A percentile compares a stretch with the other conserved stretches of the same genome.
Conservation (phyloP, 495 filamentous ascomycete genomes). For the Clohesyomyces aquaticus region DNA sequence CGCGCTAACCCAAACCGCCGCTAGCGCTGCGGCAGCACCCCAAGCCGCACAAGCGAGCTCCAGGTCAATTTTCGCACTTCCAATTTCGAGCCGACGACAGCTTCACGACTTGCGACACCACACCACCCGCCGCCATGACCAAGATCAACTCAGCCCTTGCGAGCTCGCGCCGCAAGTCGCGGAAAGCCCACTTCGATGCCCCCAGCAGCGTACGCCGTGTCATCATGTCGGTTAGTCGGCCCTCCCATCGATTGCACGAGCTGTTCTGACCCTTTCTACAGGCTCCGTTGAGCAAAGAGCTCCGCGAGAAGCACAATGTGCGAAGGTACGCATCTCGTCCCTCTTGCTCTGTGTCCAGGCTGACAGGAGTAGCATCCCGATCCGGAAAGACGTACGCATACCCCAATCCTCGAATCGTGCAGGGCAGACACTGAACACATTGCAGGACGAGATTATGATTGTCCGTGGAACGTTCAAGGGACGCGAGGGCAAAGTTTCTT, state of each 20-base stretch:
- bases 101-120: constrained; percentile 22
- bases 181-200: constrained; percentile 94
- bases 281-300: constrained; percentile 90
- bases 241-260: constrained; percentile 47
- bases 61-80: constrained; percentile 23
- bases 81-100: constrained; percentile 23
- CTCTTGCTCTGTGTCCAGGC: neutral
- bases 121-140: constrained; percentile 51
- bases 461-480: constrained; percentile 81
- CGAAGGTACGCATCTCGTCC: constrained; percentile 38
- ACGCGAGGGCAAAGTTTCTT: constrained; percentile 91
- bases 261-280: neutral
- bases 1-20: too few relatives aligned
- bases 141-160: constrained; percentile 55
- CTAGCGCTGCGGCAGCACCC: constrained; percentile 3
- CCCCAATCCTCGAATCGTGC: neutral
- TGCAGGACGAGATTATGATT: constrained; percentile 79
- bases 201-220: constrained; percentile 87
- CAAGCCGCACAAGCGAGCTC: constrained; percentile 31
- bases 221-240: constrained; percentile 64
- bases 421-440: constrained; percentile 9
- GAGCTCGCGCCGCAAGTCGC: constrained; percentile 86
- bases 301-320: constrained; percentile 95
- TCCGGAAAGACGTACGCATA: constrained; percentile 76
- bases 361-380: constrained; percentile 88